A percentile compares a stretch with the other conserved stretches of the same genome.
Conservation (phyloP, 2,329 filamentous ascomycete species). For the Rutstroemia sydowiana region DNA sequence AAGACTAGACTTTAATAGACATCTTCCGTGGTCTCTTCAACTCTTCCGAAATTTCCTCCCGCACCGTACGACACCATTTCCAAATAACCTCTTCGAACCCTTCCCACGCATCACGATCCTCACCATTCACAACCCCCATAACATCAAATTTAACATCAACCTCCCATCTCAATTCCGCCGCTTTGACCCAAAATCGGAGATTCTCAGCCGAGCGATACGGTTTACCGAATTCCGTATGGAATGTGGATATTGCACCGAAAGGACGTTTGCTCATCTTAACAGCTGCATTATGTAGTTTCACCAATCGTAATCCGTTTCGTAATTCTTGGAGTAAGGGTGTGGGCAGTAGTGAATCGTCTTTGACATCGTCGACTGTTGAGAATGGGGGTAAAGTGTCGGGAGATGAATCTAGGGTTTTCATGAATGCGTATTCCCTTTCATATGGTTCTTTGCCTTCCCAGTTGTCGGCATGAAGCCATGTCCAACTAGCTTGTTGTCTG, state of each 20-base stretch:
- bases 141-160: conserved; percentile 76
- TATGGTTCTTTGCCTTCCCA: conserved; percentile 70
- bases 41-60: conserved; percentile 76
- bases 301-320: conserved; percentile 71
- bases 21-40: conserved; percentile 28
- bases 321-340: conserved; percentile 69
- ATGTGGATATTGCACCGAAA: conserved; percentile 83
- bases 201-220: conserved; percentile 94
- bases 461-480: conserved; percentile 64
- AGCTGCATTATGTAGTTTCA: conserved; percentile 83
- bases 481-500: conserved; percentile 61
- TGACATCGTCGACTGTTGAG: conserved; percentile 45
- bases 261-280: conserved; percentile 78
- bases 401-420: conserved; percentile 63
- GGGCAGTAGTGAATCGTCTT: conserved; percentile 41
- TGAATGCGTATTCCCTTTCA: conserved; percentile 74
- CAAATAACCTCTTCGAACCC: conserved; percentile 78
- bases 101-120: conserved; percentile 60
- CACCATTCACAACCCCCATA: conserved; percentile 76
- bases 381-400: conserved; percentile 59
- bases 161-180: conserved; percentile 90
- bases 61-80: conserved; percentile 74
- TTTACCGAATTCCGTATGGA: conserved; percentile 88
- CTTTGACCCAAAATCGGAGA: conserved; percentile 91
- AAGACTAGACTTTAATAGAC: conserved; percentile 10